Evolutionary conservation across 371 early-diverging fungal species (phyloP).

Genomic region (Mortierella sp.): DNA sequence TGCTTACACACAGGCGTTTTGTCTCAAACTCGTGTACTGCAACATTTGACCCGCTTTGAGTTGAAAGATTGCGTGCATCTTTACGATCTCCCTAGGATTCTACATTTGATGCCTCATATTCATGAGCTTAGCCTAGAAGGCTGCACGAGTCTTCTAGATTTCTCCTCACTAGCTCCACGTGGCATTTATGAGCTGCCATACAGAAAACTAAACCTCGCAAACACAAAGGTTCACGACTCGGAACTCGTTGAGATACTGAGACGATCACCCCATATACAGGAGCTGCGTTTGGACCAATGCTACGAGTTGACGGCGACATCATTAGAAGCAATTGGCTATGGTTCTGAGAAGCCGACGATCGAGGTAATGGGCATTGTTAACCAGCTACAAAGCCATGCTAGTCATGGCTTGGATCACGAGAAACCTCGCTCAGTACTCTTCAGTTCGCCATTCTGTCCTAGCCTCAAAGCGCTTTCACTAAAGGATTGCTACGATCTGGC

Average conservation of each 20-base stretch:
- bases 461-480: conserved; percentile 27
- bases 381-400: not conserved
- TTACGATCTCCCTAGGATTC: conserved; percentile 23
- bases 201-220: conserved; percentile 13
- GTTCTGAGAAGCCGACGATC: not conserved
- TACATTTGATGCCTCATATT: conserved; percentile 13
- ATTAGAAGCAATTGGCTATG: conserved; percentile 29
- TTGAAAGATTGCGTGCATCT: conserved; percentile 28
- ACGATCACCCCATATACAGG: conserved; percentile 27
- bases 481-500: conserved; percentile 43
- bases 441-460: conserved; percentile 18
- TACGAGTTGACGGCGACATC: conserved; percentile 32
- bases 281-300: conserved; percentile 49
- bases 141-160: conserved; percentile 18
- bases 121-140: conserved; percentile 28
- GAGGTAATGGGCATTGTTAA: not conserved
- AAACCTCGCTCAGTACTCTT: not conserved
- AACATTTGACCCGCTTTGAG: conserved; percentile 17
- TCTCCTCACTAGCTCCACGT: conserved; percentile 13
- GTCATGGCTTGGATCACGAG: not conserved
- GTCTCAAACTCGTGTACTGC: not conserved
- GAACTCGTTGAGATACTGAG: conserved; percentile 32
- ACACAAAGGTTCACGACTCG: conserved; percentile 26
- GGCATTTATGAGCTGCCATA: not conserved
- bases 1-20: not conserved